These are phyloP conservation scores for Pseudocercospora eumusae DNA, from an alignment of 2,329 filamentous ascomycete genomes.

Conservation along the genomic window DNA sequence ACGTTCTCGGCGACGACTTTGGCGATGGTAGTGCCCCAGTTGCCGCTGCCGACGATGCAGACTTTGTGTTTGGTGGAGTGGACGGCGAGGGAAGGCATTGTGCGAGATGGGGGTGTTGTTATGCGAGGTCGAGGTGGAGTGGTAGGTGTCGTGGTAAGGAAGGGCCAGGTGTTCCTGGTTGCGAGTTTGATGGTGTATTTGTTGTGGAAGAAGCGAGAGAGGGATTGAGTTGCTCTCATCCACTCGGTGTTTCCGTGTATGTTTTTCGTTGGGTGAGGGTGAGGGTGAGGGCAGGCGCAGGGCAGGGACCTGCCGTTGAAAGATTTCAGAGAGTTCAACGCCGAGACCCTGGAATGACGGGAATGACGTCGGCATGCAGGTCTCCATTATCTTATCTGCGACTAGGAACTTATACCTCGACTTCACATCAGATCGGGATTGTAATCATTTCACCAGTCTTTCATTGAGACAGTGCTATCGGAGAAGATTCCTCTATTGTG, in stretches of 20 bases:
- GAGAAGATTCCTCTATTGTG: neutral
- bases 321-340: neutral
- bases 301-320: neutral
- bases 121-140: neutral
- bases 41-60: conserved; percentile 90
- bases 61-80: conserved; percentile 81
- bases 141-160: neutral
- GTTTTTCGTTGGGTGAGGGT: neutral
- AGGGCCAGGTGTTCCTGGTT: neutral
- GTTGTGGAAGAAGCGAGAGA: neutral
- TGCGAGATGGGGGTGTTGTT: neutral
- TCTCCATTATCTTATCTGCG: neutral
- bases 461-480: neutral
- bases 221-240: neutral
- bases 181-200: neutral
- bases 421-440: neutral
- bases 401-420: neutral
- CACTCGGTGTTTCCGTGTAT: neutral
- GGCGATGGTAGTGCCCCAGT: conserved; percentile 97
- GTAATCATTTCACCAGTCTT: neutral
- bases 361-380: neutral
- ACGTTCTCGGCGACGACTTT: conserved; percentile 97
- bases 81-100: conserved; percentile 53
- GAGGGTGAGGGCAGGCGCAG: neutral
- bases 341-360: neutral